Conservation (phyloP, 345 rosid genomes). For the Mangifera indica region DNA sequence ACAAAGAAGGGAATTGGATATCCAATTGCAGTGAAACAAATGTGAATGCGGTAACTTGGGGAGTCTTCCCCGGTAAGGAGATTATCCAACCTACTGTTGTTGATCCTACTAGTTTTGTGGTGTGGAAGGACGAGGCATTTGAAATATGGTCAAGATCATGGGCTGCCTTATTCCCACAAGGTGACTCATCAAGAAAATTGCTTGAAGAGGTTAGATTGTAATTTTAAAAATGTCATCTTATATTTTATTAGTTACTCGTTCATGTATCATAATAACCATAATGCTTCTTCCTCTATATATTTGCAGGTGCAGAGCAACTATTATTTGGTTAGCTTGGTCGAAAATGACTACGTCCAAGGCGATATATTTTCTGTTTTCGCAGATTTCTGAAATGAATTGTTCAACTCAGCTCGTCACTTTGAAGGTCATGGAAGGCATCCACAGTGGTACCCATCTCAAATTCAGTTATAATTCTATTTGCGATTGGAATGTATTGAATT, state of each 20-base stretch:
- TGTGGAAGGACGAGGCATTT: constrained; percentile 99
- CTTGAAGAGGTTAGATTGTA: constrained; percentile 61
- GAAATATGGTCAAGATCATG: constrained; percentile 89
- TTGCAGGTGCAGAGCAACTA: constrained; percentile 77
- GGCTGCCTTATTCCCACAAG: constrained; percentile 76
- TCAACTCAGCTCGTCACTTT: neutral
- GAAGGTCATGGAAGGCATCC: neutral
- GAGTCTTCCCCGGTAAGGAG: constrained; percentile 89
- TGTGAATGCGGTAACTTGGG: constrained; percentile 98
- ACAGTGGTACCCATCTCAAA: neutral
- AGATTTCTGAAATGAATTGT: constrained; percentile 41
- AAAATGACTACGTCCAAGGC: constrained; percentile 66
- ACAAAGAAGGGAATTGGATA: constrained; percentile 57
- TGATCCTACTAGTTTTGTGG: constrained; percentile 87
- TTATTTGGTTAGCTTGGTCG: constrained; percentile 92
- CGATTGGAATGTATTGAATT: constrained; percentile 1
- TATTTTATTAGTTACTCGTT: neutral
- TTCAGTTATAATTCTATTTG: neutral
- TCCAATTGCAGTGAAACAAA: constrained; percentile 48
- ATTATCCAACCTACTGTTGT: constrained; percentile 93
- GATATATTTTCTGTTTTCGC: constrained; percentile 63
- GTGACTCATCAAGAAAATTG: constrained; percentile 57
- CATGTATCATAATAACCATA: neutral
- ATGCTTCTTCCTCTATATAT: neutral
- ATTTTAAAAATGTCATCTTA: neutral